These are phyloP conservation scores for Candida labiduridarum DNA, from an alignment of 1,139 yeast species.

Conservation along the genomic window DNA sequence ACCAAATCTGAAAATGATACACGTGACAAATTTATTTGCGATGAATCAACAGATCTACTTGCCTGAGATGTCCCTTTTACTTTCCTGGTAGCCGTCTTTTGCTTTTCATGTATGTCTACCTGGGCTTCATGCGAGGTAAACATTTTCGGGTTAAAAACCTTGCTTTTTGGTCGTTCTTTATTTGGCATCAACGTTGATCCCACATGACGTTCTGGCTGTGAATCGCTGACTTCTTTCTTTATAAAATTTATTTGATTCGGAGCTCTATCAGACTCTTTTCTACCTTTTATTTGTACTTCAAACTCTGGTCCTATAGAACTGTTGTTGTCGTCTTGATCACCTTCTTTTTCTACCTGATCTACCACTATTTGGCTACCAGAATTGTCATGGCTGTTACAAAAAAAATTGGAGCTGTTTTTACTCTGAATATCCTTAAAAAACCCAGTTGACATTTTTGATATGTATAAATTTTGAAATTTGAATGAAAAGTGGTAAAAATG, in stretches of 20 bases:
- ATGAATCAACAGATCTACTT: not conserved
- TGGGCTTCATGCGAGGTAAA: not conserved
- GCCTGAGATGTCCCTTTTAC: not conserved
- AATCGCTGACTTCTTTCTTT: not conserved
- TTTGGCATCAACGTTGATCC: not conserved
- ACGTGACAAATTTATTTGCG: not conserved
- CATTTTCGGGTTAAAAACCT: not conserved
- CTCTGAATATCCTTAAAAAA: slow-evolving; percentile 1
- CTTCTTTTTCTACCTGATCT: not conserved
- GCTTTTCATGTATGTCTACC: not conserved
- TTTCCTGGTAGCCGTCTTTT: not conserved
- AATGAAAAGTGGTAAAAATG: not conserved
- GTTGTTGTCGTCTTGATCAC: not conserved
- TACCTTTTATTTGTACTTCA: not conserved
- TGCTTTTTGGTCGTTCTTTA: not conserved
- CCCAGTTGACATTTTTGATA: not conserved
- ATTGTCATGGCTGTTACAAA: not conserved
- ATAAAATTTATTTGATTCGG: not conserved
- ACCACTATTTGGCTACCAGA: not conserved
- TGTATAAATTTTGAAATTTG: not conserved
- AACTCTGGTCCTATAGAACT: not conserved
- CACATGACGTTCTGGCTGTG: not conserved
- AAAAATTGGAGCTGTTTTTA: not conserved
- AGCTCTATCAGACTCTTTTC: not conserved
- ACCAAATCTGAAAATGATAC: slow-evolving; percentile 2